These are phyloP conservation scores for Ochetophila trinervis DNA, from an alignment of 306 rosid genomes.

Conservation along the genomic window DNA sequence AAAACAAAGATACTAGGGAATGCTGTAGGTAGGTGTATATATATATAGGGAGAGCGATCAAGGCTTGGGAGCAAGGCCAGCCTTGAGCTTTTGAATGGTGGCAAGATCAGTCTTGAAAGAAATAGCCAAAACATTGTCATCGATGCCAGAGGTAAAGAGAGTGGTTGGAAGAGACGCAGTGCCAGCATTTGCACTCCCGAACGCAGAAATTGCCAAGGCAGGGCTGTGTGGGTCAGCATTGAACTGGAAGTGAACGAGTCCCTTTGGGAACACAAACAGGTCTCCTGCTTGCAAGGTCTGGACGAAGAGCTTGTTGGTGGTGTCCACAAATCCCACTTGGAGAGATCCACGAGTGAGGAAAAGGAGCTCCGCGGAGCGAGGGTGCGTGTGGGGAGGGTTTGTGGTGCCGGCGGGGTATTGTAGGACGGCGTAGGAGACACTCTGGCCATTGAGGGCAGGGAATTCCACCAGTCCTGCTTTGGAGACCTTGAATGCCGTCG, in stretches of 20 bases:
- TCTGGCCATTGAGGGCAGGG: conserved; percentile 50
- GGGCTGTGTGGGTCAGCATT: conserved; percentile 7
- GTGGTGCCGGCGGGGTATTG: conserved; percentile 22
- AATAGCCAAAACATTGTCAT: conserved; percentile 41
- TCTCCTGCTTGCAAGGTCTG: conserved; percentile 8
- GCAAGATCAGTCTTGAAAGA: conserved; percentile 44
- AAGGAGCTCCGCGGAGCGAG: conserved; percentile 15
- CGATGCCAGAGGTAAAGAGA: conserved; percentile 37
- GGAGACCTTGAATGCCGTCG: conserved; percentile 24
- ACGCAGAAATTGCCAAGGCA: conserved; percentile 7
- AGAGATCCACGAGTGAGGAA: conserved; percentile 8
- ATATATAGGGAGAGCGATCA: background rate
- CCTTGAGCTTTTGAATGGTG: conserved; percentile 40
- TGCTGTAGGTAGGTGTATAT: too few species aligned
- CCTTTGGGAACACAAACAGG: conserved; percentile 20
- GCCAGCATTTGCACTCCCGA: conserved; percentile 23
- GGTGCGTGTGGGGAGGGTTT: conserved; percentile 23
- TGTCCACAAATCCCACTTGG: conserved; percentile 20
- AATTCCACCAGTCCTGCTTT: conserved; percentile 45
- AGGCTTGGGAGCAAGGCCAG: conserved; percentile 35
- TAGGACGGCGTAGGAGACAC: conserved; percentile 54
- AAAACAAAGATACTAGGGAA: too few species aligned
- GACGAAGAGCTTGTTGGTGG: conserved; percentile 4
- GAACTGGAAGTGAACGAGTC: conserved; percentile 13
- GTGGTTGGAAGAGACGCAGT: conserved; percentile 39